These are phyloP conservation scores for Ceratobasidium sp. DNA, from an alignment of 1,284 basidiomycete genomes.

Conservation along the genomic window DNA sequence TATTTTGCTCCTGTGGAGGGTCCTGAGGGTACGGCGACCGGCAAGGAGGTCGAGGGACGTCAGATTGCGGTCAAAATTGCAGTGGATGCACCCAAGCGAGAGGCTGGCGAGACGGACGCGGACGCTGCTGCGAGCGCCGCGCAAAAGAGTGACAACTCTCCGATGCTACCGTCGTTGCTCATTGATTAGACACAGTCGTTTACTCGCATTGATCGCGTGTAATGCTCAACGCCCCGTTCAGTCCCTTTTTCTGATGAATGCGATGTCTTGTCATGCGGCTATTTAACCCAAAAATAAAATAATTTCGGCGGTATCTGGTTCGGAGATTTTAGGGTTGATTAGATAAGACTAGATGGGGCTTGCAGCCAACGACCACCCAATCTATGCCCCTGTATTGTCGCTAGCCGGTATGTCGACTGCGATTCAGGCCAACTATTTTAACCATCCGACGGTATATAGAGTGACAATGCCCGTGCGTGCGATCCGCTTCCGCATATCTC, in stretches of 20 bases:
- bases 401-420: constrained; percentile 21
- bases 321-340: constrained; percentile 23
- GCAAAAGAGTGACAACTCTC: constrained; percentile 40
- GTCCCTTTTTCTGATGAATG: constrained; percentile 34
- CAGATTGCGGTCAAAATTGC: constrained; percentile 88
- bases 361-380: constrained; percentile 20
- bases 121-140: constrained; percentile 41
- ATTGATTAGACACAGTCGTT: constrained; percentile 22
- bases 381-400: constrained; percentile 6
- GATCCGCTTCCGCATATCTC: constrained; percentile 59
- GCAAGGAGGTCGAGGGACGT: constrained; percentile 76
- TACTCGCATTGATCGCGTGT: neutral
- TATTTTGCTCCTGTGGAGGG: constrained; percentile 36
- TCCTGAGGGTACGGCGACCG: constrained; percentile 47
- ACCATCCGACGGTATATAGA: neutral
- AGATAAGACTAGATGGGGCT: constrained; percentile 11
- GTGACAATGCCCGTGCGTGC: constrained; percentile 33
- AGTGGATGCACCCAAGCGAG: constrained; percentile 62
- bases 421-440: too few relatives aligned
- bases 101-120: constrained; percentile 49
- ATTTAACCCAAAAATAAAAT: constrained; percentile 35
- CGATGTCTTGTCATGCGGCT: constrained; percentile 36
- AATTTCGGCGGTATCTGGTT: constrained; percentile 14
- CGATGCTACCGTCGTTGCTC: constrained; percentile 34
- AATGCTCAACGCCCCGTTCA: constrained; percentile 14